Evolutionary conservation across 2,329 filamentous ascomycete genomes (phyloP).

Genomic region (Parafenestella ontariensis): DNA sequence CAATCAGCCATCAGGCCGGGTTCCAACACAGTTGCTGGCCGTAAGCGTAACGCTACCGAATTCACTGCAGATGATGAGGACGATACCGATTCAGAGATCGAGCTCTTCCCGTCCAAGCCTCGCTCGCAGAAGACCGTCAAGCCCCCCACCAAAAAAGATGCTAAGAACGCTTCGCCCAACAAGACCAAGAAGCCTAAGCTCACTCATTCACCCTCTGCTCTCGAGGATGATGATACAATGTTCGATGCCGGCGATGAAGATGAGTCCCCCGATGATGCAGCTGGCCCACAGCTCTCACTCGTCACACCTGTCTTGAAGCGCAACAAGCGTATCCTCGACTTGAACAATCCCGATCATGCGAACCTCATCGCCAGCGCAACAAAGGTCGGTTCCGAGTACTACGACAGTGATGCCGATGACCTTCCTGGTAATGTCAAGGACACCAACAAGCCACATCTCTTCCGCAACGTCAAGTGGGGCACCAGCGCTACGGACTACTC

Average conservation of each 20-base stretch:
- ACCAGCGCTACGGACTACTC: slow-evolving; percentile 17
- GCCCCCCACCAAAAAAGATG: neutral
- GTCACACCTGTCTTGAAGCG: slow-evolving; percentile 25
- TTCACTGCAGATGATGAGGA: neutral
- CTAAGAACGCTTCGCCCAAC: neutral
- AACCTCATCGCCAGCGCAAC: slow-evolving; percentile 23
- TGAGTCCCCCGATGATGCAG: neutral
- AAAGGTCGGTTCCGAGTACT: slow-evolving; percentile 32
- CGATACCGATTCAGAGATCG: slow-evolving; percentile 21
- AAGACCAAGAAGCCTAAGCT: neutral
- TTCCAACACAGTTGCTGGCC: neutral
- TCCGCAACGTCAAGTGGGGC: slow-evolving; percentile 38
- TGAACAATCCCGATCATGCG: slow-evolving; percentile 21
- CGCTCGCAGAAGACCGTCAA: neutral
- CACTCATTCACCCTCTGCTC: neutral
- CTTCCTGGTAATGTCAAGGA: slow-evolving; percentile 21
- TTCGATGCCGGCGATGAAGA: slow-evolving; percentile 4
- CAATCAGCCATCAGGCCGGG: neutral
- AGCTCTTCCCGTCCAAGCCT: slow-evolving; percentile 9
- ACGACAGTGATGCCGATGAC: slow-evolving; percentile 33
- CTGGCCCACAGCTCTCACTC: slow-evolving; percentile 8
- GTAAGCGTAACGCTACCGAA: slow-evolving; percentile 3
- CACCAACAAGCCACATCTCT: slow-evolving; percentile 27
- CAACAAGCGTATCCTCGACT: slow-evolving; percentile 29
- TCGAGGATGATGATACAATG: neutral